A percentile compares a stretch with the other conserved stretches of the same genome.
These are phyloP conservation scores for Aquanectria penicillioides DNA, from an alignment of 2,329 filamentous ascomycete species.

Conservation along the genomic window DNA sequence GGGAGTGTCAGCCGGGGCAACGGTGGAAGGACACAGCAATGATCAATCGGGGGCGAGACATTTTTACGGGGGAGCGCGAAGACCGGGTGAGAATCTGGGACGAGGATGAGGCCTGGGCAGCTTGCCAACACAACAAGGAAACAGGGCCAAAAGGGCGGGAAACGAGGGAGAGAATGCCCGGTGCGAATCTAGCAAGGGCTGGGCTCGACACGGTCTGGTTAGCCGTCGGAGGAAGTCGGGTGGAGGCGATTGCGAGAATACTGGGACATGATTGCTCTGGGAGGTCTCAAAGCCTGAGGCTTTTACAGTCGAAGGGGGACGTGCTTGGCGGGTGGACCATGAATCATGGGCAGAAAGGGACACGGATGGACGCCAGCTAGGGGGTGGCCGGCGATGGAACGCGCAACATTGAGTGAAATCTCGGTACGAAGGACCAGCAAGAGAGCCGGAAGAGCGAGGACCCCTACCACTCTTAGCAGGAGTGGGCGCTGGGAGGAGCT, in stretches of 20 bases:
- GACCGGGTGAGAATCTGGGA: conserved; percentile 31
- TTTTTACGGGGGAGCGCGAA: conserved; percentile 38
- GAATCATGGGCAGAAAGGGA: conserved; percentile 44
- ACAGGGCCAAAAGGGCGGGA: conserved; percentile 22
- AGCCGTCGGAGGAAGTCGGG: conserved; percentile 49
- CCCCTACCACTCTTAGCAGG: conserved; percentile 30
- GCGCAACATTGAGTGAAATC: conserved; percentile 40
- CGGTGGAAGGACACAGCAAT: conserved; percentile 41
- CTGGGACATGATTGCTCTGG: conserved; percentile 43
- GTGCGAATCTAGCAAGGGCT: conserved; percentile 42
- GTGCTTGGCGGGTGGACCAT: conserved; percentile 47
- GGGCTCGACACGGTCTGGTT: conserved; percentile 41
- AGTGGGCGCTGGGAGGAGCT: conserved; percentile 27
- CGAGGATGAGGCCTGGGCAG: conserved; percentile 16
- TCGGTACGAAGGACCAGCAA: conserved; percentile 40
- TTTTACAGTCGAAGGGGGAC: conserved; percentile 43
- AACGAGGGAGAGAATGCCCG: conserved; percentile 18
- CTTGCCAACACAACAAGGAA: conserved; percentile 19
- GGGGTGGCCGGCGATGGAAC: conserved; percentile 40
- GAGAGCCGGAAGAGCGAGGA: conserved; percentile 38
- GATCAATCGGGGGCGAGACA: conserved; percentile 45
- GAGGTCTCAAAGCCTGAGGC: conserved; percentile 46
- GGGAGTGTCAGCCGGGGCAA: conserved; percentile 50
- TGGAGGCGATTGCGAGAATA: conserved; percentile 43
- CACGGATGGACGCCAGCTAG: conserved; percentile 34